Conservation (phyloP, 1,139 yeast species). For the Yamadazyma pseudoaaseri region DNA sequence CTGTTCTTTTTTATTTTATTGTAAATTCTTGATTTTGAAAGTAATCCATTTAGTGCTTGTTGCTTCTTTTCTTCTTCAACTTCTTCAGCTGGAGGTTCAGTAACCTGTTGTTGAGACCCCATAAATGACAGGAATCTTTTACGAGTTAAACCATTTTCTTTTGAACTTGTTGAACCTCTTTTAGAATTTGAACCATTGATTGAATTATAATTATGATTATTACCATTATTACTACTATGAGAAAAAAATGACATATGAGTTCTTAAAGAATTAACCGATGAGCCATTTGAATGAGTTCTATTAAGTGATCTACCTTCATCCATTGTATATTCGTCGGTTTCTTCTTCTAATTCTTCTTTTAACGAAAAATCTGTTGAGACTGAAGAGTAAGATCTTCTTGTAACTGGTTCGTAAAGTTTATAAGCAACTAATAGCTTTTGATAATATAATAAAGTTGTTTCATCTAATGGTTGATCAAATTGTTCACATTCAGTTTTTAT, state of each 20-base stretch:
- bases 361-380: slow-evolving; percentile 15
- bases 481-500: slow-evolving; percentile 24
- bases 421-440: slow-evolving; percentile 37
- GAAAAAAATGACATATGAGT: slow-evolving; percentile 19
- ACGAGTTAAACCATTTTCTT: slow-evolving; percentile 18
- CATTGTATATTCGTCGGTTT: slow-evolving; percentile 17
- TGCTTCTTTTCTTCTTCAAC: slow-evolving; percentile 21
- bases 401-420: slow-evolving; percentile 27
- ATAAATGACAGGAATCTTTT: slow-evolving; percentile 28
- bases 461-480: slow-evolving; percentile 22
- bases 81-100: background rate
- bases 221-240: slow-evolving; percentile 9
- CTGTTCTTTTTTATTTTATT: slow-evolving; percentile 39
- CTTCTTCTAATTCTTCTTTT: slow-evolving; percentile 26
- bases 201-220: background rate
- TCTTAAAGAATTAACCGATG: slow-evolving; percentile 18
- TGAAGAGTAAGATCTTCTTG: slow-evolving; percentile 1
- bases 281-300: slow-evolving; percentile 21
- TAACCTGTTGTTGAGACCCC: slow-evolving; percentile 8
- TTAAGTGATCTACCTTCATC: slow-evolving; percentile 18
- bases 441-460: slow-evolving; percentile 31
- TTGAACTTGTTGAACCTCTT: slow-evolving; percentile 11
- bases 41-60: slow-evolving; percentile 28
- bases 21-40: slow-evolving; percentile 39
- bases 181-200: slow-evolving; percentile 7